Evolutionary conservation across 768 basidiomycete species (phyloP), one percentile per base, ranked within the genome.

Genomic region (Amanita phalloides): DNA sequence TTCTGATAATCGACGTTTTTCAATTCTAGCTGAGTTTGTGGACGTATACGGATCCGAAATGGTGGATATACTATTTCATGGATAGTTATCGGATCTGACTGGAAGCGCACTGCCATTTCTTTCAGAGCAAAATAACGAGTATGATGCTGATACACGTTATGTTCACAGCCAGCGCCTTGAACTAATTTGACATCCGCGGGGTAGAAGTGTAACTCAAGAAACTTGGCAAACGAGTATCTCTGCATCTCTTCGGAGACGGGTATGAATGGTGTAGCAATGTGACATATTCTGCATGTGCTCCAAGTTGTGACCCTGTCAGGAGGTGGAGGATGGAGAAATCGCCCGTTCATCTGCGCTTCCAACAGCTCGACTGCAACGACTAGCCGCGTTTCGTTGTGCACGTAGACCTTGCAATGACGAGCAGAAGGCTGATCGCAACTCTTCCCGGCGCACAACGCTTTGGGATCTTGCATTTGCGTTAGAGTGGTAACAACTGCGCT

Each of bases 201-300:
- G 66, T 98, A 96, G 66, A 97, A 97, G 62, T 92, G 88, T 25
- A 95, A 79, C 62, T 99, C 95, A 26, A 99, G 77, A 65, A 95
- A 98, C 60, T 96, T 94, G 33, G 87, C 90, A 63, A 97, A 95
- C 4, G 94, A 97, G 63, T 95, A 92, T 51, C 85, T 73, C 60
- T 90, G 87, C 76, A 94, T 92, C 64, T 95, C 92, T 58, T 90
- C 85, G 1, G 90, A 90, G 36, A 91, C 82, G 4, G 84, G 85
- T 57, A 93, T 87, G 67, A 93, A 89, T 2, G 90, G 89, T 2
- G 90, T 93, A 1, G 84, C 84, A 4, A 74, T 85, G 28, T 77
- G 83, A 62, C 82, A 90, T 23, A 84, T 67, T 53, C 84, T 79
- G 66, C 96, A 99, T 6, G 81, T 77, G 60, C 86, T 91, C 89